These are phyloP conservation scores for Ceratobasidium sp. DNA, from an alignment of 1,284 basidiomycete genomes.

Conservation along the genomic window DNA sequence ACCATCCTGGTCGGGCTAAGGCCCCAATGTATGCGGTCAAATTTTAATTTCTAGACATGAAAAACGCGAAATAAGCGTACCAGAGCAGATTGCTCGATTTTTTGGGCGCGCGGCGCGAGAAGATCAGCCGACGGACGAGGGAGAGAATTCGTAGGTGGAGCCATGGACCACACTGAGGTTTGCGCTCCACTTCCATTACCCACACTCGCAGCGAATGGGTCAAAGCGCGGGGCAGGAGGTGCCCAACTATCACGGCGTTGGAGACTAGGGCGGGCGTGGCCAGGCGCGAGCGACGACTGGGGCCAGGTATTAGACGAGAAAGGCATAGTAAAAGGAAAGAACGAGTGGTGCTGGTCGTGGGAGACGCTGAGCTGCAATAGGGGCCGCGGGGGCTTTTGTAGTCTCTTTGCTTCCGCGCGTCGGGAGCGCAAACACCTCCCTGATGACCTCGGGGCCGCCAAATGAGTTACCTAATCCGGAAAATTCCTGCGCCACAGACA, in stretches of 20 bases:
- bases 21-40: conserved; percentile 35
- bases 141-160: neutral
- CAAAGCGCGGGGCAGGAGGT: conserved; percentile 4
- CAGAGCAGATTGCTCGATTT: neutral
- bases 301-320: conserved; percentile 13
- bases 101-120: neutral
- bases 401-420: conserved; percentile 26
- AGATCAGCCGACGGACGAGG: conserved; percentile 16
- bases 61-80: neutral
- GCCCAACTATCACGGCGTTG: conserved; percentile 23
- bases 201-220: conserved; percentile 4
- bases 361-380: conserved; percentile 19
- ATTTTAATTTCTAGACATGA: neutral
- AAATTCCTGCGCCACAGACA: neutral
- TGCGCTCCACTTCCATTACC: neutral
- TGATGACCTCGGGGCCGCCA: conserved; percentile 8
- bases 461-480: neutral
- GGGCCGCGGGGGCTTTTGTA: neutral
- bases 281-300: neutral
- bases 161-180: conserved; percentile 23
- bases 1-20: neutral
- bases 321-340: neutral
- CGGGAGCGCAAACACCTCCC: conserved; percentile 21
- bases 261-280: neutral
- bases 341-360: conserved; percentile 27